Evolutionary conservation across 1,139 yeast genomes (phyloP), one percentile per base, ranked within the genome.

Genomic region (Spencermartinsiella ligniputridi): DNA sequence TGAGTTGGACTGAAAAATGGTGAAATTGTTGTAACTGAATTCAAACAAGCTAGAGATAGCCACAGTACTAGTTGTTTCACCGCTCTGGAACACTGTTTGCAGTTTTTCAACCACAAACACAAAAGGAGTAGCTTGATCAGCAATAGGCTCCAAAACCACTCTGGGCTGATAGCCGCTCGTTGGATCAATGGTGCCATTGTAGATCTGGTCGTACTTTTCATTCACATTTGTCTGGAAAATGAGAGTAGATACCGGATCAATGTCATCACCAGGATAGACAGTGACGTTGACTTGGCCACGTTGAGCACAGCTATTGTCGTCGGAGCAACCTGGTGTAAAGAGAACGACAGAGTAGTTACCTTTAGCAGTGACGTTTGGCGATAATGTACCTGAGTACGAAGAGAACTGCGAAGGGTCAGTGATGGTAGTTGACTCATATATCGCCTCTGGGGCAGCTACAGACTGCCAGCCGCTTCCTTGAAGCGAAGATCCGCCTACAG

Each of bases 321-420:
- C 64, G 2, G 67, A 50, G 66, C 99, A 92, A 0, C 98, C 97
- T 0, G 97, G 97, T 0, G 98, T 92, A 53, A 76, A 80, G 47
- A 90, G 57, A 44, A 79, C 69, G 27, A 92, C 71, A 0, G 88
- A 72, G 62, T 88, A 92, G 51, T 79, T 73, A 9, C 97, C 97
- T 0, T 87, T 70, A 50, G 79, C 75, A 0, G 87, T 72, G 18
- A 89, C 75, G 51, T 84, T 81, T 6, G 96, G 92, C 50, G 73
- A 72, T 58, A 83, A 81, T 1, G 74, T 69, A 12, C 87, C 81
- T 16, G 76, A 75, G 2, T 75, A 68, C 22, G 68, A 57, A 1
- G 51, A 40, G 11, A 62, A 37, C 3, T 71, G 67, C 2, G 62
- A 38, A 2, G 66, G 57, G 35, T 63, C 67, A 2, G 69, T 55